phyloP scores from a whole-genome alignment of 306 rosid species.

The Geum urbanum region DNA sequence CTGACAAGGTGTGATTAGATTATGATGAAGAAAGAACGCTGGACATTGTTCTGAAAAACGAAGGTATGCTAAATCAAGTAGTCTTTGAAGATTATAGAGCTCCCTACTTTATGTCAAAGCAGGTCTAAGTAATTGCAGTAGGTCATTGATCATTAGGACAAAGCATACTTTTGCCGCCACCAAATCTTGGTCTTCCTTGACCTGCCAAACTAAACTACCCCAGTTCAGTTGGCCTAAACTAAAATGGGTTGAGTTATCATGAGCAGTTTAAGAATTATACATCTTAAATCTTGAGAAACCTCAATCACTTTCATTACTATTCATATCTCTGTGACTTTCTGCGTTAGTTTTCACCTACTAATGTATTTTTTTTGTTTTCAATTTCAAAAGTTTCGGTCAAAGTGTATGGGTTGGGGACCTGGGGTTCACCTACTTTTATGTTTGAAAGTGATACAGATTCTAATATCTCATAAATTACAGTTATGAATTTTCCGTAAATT shows the following conservation, averaged over 20 bases:
- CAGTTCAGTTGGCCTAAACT: conserved; percentile 38
- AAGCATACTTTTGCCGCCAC: neutral
- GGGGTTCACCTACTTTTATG: too few relatives aligned
- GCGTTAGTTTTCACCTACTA: conserved; percentile 21
- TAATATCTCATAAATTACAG: too few relatives aligned
- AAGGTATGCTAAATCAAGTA: neutral
- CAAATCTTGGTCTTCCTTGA: neutral
- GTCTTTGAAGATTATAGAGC: neutral
- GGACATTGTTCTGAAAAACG: neutral
- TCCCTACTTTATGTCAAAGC: neutral
- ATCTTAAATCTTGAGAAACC: neutral
- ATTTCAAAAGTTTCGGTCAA: neutral
- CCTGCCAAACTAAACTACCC: conserved; percentile 12
- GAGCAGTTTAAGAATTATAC: neutral
- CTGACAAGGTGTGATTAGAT: too few relatives aligned
- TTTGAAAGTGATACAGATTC: too few relatives aligned
- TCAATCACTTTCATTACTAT: neutral
- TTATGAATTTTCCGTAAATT: too few relatives aligned
- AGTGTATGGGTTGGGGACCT: too few relatives aligned
- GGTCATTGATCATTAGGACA: neutral
- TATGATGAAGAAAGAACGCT: neutral
- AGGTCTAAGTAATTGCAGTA: neutral
- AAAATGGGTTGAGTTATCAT: conserved; percentile 14
- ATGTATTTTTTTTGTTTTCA: neutral
- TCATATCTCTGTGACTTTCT: neutral